phyloP scores from a whole-genome alignment of 2,329 filamentous ascomycete genomes.

The Huntiella decipiens region DNA sequence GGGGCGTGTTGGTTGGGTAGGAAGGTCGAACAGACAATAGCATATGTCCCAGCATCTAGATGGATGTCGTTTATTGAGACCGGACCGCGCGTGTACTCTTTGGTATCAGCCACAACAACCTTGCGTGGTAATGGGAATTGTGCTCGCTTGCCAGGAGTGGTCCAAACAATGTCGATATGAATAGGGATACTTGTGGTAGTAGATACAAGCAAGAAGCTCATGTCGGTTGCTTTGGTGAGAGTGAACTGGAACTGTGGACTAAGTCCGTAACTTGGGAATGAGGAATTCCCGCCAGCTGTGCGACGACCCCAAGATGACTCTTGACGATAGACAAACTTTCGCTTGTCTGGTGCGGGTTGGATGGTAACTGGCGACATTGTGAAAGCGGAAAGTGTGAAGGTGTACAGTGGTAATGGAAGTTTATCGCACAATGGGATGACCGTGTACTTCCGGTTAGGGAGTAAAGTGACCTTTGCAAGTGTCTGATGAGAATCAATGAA shows the following conservation, averaged over 20 bases:
- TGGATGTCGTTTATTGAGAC: slow-evolving; percentile 44
- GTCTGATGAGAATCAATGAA: slow-evolving; percentile 91
- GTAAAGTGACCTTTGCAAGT: slow-evolving; percentile 45
- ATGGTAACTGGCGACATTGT: slow-evolving; percentile 45
- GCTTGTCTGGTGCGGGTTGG: slow-evolving; percentile 38
- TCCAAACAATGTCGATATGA: slow-evolving; percentile 72
- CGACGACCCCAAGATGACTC: slow-evolving; percentile 54
- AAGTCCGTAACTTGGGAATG: slow-evolving; percentile 53
- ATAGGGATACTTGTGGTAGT: slow-evolving; percentile 48
- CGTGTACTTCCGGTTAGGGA: slow-evolving; percentile 27
- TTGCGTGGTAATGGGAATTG: slow-evolving; percentile 43
- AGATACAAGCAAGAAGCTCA: slow-evolving; percentile 59
- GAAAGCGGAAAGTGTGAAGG: slow-evolving; percentile 76
- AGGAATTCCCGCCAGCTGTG: slow-evolving; percentile 70
- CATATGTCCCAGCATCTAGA: slow-evolving; percentile 59
- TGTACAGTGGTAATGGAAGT: slow-evolving; percentile 52
- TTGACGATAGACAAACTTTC: slow-evolving; percentile 38
- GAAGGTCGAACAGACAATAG: slow-evolving; percentile 78
- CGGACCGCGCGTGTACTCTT: slow-evolving; percentile 72
- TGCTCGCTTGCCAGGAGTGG: slow-evolving; percentile 46
- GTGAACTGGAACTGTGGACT: slow-evolving; percentile 73
- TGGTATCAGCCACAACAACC: slow-evolving; percentile 65
- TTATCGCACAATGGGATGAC: slow-evolving; percentile 63
- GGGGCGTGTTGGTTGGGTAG: slow-evolving; percentile 57
- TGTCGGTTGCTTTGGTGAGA: slow-evolving; percentile 34